Evolutionary conservation across 768 basidiomycete genomes (phyloP).

Genomic region (Suillus weaverae): DNA sequence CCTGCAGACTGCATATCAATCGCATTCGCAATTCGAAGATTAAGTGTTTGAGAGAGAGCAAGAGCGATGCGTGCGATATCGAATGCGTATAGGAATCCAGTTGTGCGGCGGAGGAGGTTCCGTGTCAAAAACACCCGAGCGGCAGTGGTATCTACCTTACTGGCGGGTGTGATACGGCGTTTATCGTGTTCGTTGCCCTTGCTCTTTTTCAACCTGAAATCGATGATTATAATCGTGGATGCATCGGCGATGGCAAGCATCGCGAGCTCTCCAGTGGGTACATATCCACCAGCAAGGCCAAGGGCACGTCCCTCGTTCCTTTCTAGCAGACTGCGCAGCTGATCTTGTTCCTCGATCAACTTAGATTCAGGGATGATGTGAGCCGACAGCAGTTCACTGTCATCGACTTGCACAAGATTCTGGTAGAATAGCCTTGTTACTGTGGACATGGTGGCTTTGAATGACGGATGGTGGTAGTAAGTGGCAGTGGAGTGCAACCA

Average conservation of each 20-base stretch:
- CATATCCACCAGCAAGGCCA: slow-evolving; percentile 28
- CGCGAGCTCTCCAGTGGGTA: slow-evolving; percentile 21
- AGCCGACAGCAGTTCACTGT: slow-evolving; percentile 19
- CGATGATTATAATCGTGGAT: slow-evolving; percentile 26
- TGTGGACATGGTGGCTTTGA: slow-evolving; percentile 9
- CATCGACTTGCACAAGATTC: slow-evolving; percentile 26
- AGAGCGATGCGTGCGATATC: slow-evolving; percentile 31
- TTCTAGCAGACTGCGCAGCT: slow-evolving; percentile 24
- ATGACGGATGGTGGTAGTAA: neutral
- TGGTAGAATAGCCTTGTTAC: slow-evolving; percentile 24
- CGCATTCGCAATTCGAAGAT: slow-evolving; percentile 36
- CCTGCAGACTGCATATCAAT: slow-evolving; percentile 30
- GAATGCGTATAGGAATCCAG: slow-evolving; percentile 31
- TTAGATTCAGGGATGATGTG: slow-evolving; percentile 17
- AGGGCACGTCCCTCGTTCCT: slow-evolving; percentile 35
- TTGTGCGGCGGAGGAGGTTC: slow-evolving; percentile 28
- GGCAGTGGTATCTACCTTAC: neutral
- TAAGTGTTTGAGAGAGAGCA: slow-evolving; percentile 28
- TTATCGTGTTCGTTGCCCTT: slow-evolving; percentile 36
- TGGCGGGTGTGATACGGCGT: slow-evolving; percentile 17
- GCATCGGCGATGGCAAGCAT: slow-evolving; percentile 30
- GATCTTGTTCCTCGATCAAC: slow-evolving; percentile 24
- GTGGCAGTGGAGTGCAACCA: neutral
- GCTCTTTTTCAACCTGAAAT: slow-evolving; percentile 20
- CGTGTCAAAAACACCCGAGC: slow-evolving; percentile 31